A percentile compares a stretch with the other conserved stretches of the same genome.
phyloP scores from a whole-genome alignment of 176 grass and related monocot species.

The Ampelocalamus luodianensis region DNA sequence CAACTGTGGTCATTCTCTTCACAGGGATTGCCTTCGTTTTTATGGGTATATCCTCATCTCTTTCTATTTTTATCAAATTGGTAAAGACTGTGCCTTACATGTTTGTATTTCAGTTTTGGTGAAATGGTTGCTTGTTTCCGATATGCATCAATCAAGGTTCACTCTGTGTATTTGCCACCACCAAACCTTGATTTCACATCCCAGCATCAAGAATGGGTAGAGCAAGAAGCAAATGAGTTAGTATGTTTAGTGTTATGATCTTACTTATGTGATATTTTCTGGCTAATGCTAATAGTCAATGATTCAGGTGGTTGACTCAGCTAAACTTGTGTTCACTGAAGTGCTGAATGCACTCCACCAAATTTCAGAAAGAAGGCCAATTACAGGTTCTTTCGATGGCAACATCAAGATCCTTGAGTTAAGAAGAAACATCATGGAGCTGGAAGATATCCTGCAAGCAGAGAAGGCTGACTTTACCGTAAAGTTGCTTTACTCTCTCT shows the following conservation, averaged over 20 bases:
- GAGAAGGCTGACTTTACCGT: slow-evolving; percentile 86
- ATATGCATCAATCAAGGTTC: slow-evolving; percentile 86
- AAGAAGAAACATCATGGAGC: slow-evolving; percentile 74
- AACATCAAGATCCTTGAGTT: slow-evolving; percentile 74
- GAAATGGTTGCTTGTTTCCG: slow-evolving; percentile 93
- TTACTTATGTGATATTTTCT: slow-evolving; percentile 30
- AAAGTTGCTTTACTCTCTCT: slow-evolving; percentile 44
- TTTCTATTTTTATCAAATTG: slow-evolving; percentile 41
- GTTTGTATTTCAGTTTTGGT: slow-evolving; percentile 67
- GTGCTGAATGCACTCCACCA: slow-evolving; percentile 61
- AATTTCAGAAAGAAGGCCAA: slow-evolving; percentile 66
- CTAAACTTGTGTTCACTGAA: too few species aligned
- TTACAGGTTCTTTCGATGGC: slow-evolving; percentile 74
- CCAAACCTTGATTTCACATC: slow-evolving; percentile 92
- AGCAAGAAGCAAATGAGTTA: slow-evolving; percentile 89
- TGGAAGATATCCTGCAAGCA: slow-evolving; percentile 70
- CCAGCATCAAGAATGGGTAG: slow-evolving; percentile 96
- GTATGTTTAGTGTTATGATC: slow-evolving; percentile 25
- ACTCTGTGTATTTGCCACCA: slow-evolving; percentile 94
- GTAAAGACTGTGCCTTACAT: slow-evolving; percentile 40
- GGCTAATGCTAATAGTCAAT: slow-evolving; percentile 45
- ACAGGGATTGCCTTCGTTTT: slow-evolving; percentile 97
- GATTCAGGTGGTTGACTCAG: slow-evolving; percentile 64
- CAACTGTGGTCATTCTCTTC: slow-evolving; percentile 95
- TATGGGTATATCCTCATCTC: slow-evolving; percentile 71